phyloP scores from a whole-genome alignment of 306 rosid species.

The Vachellia pachyceras region DNA sequence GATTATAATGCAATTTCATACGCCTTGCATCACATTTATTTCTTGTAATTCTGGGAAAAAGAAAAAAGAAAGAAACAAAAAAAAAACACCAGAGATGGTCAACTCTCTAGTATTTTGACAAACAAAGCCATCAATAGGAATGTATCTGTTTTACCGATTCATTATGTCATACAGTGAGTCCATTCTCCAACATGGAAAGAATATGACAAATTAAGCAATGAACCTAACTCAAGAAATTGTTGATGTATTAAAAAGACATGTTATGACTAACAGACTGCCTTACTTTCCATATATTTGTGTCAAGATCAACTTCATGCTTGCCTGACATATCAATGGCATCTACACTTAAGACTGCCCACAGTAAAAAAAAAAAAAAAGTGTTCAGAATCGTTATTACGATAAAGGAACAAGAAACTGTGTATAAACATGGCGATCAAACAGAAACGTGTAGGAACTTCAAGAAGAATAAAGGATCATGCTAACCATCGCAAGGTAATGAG shows the following conservation, averaged over 20 bases:
- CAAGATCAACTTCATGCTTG: conserved; percentile 98
- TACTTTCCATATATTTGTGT: conserved; percentile 97
- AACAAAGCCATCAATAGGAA: not conserved
- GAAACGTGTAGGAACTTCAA: conserved; percentile 28
- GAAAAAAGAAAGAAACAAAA: not conserved
- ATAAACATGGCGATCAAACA: not conserved
- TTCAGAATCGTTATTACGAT: conserved; percentile 30
- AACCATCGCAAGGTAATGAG: conserved; percentile 95
- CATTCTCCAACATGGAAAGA: not conserved
- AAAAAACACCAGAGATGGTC: not conserved
- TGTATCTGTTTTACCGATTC: not conserved
- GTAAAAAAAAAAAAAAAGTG: not conserved
- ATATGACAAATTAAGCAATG: not conserved
- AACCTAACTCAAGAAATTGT: conserved; percentile 2
- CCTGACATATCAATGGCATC: conserved; percentile 99
- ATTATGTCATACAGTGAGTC: not conserved
- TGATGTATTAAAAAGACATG: conserved; percentile 21
- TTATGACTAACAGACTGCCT: conserved; percentile 16
- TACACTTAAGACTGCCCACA: conserved; percentile 80
- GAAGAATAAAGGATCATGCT: conserved; percentile 36
- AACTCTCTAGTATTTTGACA: not conserved
- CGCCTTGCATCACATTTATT: not conserved
- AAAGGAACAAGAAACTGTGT: not conserved
- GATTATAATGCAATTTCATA: not conserved
- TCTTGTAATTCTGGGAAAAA: not conserved